These are phyloP conservation scores for Suhomyces prunicola DNA, from an alignment of 805 yeast species.

Conservation along the genomic window DNA sequence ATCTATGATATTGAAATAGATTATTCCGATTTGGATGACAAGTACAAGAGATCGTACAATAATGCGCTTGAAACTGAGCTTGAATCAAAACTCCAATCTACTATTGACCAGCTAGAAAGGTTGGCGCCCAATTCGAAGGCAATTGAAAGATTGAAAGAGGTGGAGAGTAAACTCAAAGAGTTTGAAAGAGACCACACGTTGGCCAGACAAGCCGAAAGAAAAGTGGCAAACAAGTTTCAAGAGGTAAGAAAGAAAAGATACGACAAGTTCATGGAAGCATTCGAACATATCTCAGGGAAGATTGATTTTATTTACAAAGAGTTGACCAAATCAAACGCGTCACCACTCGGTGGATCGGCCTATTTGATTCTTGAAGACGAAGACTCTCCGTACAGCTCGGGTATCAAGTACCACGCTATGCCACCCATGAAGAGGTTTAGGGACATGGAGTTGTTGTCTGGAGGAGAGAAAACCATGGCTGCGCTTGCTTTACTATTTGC, in stretches of 20 bases:
- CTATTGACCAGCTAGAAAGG: conserved; percentile 36
- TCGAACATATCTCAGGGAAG: conserved; percentile 65
- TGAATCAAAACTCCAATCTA: conserved; percentile 30
- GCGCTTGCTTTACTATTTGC: conserved; percentile 92
- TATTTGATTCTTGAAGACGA: conserved; percentile 81
- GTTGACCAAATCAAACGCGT: conserved; percentile 65
- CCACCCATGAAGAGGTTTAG: conserved; percentile 93
- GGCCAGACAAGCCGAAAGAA: conserved; percentile 60
- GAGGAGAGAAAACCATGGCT: conserved; percentile 96
- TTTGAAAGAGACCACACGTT: conserved; percentile 62
- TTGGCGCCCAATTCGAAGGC: conserved; percentile 85
- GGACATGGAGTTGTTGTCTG: conserved; percentile 88
- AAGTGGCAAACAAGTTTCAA: conserved; percentile 53
- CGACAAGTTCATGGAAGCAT: conserved; percentile 65
- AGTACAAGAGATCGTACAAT: conserved; percentile 41
- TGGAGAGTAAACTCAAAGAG: conserved; percentile 54
- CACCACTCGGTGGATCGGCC: conserved; percentile 92
- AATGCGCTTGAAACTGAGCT: conserved; percentile 38
- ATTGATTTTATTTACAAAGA: conserved; percentile 83
- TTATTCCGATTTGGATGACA: conserved; percentile 44
- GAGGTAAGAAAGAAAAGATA: conserved; percentile 58
- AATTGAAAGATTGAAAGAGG: conserved; percentile 67
- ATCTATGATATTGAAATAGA: conserved; percentile 54
- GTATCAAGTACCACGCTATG: conserved; percentile 88
- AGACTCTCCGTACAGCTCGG: conserved; percentile 82